Percentiles rank a stretch among this genome's conserved stretches.
Conservation (phyloP, 257 asterid genomes). For the Primulina eburnea region DNA sequence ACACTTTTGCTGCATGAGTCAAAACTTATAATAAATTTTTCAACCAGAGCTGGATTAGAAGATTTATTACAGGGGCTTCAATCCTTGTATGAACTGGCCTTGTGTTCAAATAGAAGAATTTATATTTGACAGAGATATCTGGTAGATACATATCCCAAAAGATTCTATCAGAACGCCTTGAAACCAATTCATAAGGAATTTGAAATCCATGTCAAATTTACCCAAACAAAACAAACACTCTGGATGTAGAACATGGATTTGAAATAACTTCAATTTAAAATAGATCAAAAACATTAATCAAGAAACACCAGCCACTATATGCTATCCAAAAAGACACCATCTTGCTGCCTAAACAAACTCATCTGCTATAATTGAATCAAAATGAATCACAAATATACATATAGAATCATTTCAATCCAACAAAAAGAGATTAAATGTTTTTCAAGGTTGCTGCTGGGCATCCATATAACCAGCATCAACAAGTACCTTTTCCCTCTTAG, state of each 20-base stretch:
- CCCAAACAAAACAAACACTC: background rate
- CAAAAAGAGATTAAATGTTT: background rate
- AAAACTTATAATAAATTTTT: no score
- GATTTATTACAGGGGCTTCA: no score
- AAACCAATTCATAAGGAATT: no score
- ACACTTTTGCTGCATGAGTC: no score
- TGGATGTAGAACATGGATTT: background rate
- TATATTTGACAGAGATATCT: no score
- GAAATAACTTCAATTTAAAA: background rate
- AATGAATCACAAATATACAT: background rate
- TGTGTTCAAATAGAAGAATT: no score
- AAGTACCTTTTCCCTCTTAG: conserved; percentile 93
- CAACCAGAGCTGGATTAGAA: no score
- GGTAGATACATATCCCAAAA: no score
- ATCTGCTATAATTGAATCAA: background rate
- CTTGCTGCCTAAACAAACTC: conserved; percentile 1
- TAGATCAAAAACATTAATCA: background rate
- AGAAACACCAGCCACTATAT: background rate
- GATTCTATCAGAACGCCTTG: no score
- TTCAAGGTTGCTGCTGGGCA: conserved; percentile 96
- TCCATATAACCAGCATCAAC: conserved; percentile 96
- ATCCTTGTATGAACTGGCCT: no score
- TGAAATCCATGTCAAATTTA: background rate
- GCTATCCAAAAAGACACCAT: background rate
- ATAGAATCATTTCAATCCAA: background rate